Evolutionary conservation across 257 asterid genomes (phyloP).

Genomic region (Datura wrightii): DNA sequence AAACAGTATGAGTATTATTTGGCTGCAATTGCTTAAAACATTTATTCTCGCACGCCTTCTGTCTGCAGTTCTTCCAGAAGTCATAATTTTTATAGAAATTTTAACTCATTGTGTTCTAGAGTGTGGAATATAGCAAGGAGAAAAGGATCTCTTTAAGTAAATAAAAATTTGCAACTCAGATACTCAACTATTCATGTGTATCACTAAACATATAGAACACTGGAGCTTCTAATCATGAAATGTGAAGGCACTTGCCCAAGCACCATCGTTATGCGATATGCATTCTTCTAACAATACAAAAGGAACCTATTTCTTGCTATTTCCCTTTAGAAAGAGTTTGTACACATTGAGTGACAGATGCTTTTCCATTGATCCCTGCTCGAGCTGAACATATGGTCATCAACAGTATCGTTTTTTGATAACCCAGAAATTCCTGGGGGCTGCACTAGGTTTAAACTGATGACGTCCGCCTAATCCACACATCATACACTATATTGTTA

Average conservation of each 20-base stretch:
- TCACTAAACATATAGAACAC: background rate
- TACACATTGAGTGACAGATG: background rate
- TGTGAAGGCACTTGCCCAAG: background rate
- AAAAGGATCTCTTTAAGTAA: background rate
- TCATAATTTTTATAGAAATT: background rate
- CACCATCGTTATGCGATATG: background rate
- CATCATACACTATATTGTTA: background rate
- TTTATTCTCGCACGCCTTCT: background rate
- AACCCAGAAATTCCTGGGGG: background rate
- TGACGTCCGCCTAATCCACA: background rate
- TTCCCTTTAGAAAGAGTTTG: background rate
- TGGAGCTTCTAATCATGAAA: background rate
- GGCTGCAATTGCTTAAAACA: background rate
- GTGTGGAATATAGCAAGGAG: background rate
- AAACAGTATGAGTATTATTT: background rate
- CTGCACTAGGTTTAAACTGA: background rate
- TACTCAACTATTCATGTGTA: too few species aligned
- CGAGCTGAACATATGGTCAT: background rate
- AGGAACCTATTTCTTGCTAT: background rate
- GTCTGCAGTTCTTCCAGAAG: background rate
- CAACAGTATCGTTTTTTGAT: background rate
- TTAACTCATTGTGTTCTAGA: background rate
- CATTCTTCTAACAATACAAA: background rate
- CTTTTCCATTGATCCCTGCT: background rate
- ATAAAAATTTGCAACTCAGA: too few species aligned